These are phyloP conservation scores for Avena insularis DNA, from an alignment of 176 grass and related monocot species.

Conservation along the genomic window DNA sequence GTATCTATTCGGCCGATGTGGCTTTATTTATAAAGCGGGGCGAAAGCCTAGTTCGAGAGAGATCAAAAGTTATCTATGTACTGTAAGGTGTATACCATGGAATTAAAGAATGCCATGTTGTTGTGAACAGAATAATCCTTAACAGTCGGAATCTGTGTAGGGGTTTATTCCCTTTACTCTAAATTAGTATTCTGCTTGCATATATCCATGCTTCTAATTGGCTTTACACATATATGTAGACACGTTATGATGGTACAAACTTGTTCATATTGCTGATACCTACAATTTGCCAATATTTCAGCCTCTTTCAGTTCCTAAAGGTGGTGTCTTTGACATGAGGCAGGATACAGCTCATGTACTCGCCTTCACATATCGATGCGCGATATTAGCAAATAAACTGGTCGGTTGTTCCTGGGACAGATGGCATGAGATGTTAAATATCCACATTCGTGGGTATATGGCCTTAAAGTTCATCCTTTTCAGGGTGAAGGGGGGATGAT, in stretches of 20 bases:
- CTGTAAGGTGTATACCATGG: not conserved
- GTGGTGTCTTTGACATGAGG: not conserved
- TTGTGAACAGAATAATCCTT: not conserved
- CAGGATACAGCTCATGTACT: not conserved
- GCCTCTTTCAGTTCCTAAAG: not conserved
- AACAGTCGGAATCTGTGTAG: not conserved
- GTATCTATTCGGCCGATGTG: no score
- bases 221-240: not conserved
- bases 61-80: not conserved
- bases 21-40: no score
- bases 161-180: conserved; percentile 2
- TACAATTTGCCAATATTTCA: not conserved
- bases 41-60: not conserved
- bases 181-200: conserved; percentile 6
- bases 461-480: not conserved
- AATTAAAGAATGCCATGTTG: not conserved
- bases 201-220: not conserved
- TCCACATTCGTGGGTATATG: not conserved
- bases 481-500: not conserved
- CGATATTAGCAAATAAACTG: not conserved
- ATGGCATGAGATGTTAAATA: not conserved
- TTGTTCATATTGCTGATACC: not conserved
- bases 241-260: not conserved
- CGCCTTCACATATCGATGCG: conserved; percentile 12
- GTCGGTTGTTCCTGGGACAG: not conserved